phyloP scores from a whole-genome alignment of 192 early-diverging fungal genomes.

The Linnemannia hyalina region DNA sequence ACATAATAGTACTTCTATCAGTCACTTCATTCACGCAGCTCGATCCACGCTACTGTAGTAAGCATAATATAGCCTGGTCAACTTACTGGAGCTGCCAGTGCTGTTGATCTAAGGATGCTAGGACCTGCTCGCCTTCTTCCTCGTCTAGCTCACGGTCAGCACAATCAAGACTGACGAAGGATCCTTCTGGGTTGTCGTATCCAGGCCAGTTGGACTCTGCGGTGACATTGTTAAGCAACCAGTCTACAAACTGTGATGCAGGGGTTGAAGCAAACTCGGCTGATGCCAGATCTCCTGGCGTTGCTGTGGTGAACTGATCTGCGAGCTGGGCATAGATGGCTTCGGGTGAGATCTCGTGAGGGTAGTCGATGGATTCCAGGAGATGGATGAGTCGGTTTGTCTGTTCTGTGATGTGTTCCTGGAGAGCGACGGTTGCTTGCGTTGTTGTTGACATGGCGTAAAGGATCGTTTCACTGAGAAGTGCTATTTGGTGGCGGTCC shows the following conservation, averaged over 20 bases:
- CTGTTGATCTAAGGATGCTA: conserved; percentile 23
- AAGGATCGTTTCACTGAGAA: neutral
- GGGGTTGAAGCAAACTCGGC: neutral
- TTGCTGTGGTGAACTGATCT: neutral
- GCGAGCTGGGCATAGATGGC: conserved; percentile 5
- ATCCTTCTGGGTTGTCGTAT: neutral
- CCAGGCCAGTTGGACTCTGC: conserved; percentile 47
- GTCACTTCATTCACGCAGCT: no score
- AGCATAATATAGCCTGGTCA: neutral
- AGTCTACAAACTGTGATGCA: conserved; percentile 21
- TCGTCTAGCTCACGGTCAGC: neutral
- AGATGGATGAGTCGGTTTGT: conserved; percentile 12
- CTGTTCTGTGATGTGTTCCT: conserved; percentile 7
- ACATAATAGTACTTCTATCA: neutral
- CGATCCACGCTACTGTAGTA: neutral
- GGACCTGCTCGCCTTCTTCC: neutral
- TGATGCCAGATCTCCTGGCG: conserved; percentile 4
- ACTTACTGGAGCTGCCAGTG: conserved; percentile 44
- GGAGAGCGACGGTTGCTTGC: neutral
- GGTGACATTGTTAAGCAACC: conserved; percentile 38
- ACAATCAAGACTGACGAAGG: neutral
- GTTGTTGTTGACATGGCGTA: neutral
- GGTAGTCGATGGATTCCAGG: conserved; percentile 26
- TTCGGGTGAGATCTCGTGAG: conserved; percentile 21
- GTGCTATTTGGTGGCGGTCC: neutral